These are phyloP conservation scores for Retiboletus fuscus DNA, from an alignment of 1,284 basidiomycete genomes.

Conservation along the genomic window DNA sequence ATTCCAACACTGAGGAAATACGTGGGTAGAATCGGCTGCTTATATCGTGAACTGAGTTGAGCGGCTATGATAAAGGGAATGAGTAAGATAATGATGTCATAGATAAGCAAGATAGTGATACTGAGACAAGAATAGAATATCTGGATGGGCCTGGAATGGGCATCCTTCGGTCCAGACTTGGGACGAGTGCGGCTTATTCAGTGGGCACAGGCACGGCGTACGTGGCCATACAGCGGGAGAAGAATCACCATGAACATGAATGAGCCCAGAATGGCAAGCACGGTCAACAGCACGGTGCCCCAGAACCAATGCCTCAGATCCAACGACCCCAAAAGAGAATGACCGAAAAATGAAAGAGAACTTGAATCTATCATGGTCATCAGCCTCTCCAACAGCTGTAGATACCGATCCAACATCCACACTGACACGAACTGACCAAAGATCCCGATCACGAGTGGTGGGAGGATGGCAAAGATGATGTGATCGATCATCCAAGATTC, in stretches of 20 bases:
- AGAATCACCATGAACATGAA: constrained; percentile 95
- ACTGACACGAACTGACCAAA: constrained; percentile 99
- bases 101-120: no score
- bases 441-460: constrained; percentile 96
- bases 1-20: no score
- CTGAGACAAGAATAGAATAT: no score
- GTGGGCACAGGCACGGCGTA: constrained; percentile 89
- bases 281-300: constrained; percentile 96
- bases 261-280: constrained; percentile 96
- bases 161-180: constrained; percentile 89
- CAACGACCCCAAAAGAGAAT: constrained; percentile 91
- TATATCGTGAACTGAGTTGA: no score
- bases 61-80: no score
- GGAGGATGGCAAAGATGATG: constrained; percentile 93
- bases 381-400: constrained; percentile 72
- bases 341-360: constrained; percentile 90
- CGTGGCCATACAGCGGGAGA: constrained; percentile 89
- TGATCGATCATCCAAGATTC: constrained; percentile 99
- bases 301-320: constrained; percentile 97
- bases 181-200: constrained; percentile 91
- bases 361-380: constrained; percentile 70
- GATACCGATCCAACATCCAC: constrained; percentile 95
- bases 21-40: no score
- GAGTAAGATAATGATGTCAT: no score
- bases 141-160: no score